Evolutionary conservation across 495 filamentous ascomycete genomes (phyloP), one percentile per base, ranked within the genome.

Genomic region (Xylaria acuta): DNA sequence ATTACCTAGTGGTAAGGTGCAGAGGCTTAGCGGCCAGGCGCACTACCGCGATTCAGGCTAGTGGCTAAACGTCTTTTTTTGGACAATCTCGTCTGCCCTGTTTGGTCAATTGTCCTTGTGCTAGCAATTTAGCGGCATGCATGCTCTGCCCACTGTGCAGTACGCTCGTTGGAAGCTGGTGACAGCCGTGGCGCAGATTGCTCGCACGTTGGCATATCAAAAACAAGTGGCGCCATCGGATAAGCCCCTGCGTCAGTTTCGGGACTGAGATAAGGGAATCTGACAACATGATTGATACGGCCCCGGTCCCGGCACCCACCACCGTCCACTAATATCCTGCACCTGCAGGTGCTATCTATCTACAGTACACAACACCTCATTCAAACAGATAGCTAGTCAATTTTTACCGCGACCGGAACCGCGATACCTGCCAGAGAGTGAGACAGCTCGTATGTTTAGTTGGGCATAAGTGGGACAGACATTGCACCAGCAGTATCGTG

Each of bases 11-110:
- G 27, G 56, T 22, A n/a, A 22, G 59, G 34, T 30, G 12, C 25
- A 47, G 62, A 64, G 40, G 62, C 62, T 40, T 47, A 64, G 62
- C 41, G 6, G 12, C 25, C 41, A 41, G 41, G 8, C 38, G 34
- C 41, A 30, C 38, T 45, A 34, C 22, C 38, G 22, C 22, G 25
- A 32, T 64, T 64, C 41, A 64, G 43, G 64, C 43, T 66, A 51
- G 64, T 66, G 64, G 64, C 64, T 53, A 66, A 51, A 66, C 64
- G 53, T 66, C 64, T 66, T 66, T 66, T 66, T 66, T 66, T 66
- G 64, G 64, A 66, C 64, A 51, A 27, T 66, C 64, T 66, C 38
- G n/a, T 63, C n/a, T 47, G 41, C 62, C 62, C 62, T 64, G 38
- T 64, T 47, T 45, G 38, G 62, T 47, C 62, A 64, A 64, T 45